phyloP scores from a whole-genome alignment of 2,329 filamentous ascomycete genomes.

The Colletotrichum australisinense region DNA sequence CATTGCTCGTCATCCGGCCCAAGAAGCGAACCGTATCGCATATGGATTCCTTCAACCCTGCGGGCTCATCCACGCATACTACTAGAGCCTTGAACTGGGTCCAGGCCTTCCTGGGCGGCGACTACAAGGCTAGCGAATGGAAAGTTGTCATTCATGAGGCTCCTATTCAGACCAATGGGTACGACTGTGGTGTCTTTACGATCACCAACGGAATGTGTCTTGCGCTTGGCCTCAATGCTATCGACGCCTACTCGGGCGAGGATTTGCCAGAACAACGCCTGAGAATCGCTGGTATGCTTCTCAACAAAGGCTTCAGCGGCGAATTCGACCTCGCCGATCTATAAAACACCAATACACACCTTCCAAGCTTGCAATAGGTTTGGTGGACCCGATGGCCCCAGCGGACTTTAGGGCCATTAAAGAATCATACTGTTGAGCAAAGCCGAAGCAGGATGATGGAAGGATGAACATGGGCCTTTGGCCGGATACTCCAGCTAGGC shows the following conservation, averaged over 20 bases:
- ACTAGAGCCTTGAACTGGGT: constrained; percentile 65
- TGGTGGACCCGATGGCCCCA: too few relatives aligned
- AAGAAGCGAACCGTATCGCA: constrained; percentile 71
- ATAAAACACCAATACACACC: constrained; percentile 30
- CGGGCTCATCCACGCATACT: constrained; percentile 54
- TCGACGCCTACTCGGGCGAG: constrained; percentile 57
- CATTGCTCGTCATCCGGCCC: constrained; percentile 75
- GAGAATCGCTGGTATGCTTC: constrained; percentile 72
- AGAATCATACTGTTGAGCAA: neutral
- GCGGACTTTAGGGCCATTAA: neutral
- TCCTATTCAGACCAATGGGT: constrained; percentile 72
- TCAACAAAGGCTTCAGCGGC: constrained; percentile 74
- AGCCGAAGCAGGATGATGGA: neutral
- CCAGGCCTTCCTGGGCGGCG: constrained; percentile 62
- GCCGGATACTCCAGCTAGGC: neutral
- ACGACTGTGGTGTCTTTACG: constrained; percentile 83
- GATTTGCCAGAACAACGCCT: constrained; percentile 71
- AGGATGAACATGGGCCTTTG: neutral
- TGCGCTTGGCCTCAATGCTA: constrained; percentile 63
- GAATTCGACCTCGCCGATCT: constrained; percentile 64
- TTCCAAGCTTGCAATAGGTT: neutral
- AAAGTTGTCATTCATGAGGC: constrained; percentile 59
- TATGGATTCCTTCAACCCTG: constrained; percentile 71
- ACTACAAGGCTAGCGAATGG: constrained; percentile 72
- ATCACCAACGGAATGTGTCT: constrained; percentile 78